phyloP scores from a whole-genome alignment of 2,329 filamentous ascomycete genomes.

The Elsinoe fawcettii region DNA sequence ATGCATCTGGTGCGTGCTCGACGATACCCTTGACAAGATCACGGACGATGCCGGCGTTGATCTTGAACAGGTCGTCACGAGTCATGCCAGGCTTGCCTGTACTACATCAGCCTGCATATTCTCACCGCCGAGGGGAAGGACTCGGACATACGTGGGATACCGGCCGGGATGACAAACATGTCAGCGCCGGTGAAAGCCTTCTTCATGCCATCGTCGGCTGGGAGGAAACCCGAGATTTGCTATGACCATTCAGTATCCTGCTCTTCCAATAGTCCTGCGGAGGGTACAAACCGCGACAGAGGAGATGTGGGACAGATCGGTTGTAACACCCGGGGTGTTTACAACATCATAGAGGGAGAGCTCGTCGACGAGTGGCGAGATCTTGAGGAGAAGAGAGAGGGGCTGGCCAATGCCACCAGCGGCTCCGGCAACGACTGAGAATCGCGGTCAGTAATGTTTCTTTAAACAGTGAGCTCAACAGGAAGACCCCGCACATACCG shows the following conservation, averaged over 20 bases:
- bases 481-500: constrained; percentile 15
- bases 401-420: constrained; percentile 98
- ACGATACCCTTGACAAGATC: constrained; percentile 83
- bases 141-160: constrained; percentile 71
- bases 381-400: constrained; percentile 92
- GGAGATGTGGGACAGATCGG: constrained; percentile 96
- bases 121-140: constrained; percentile 1
- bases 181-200: constrained; percentile 85
- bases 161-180: constrained; percentile 93
- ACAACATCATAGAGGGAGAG: constrained; percentile 98
- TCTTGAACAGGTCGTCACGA: constrained; percentile 98
- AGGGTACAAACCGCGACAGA: constrained; percentile 60
- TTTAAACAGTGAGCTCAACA: constrained; percentile 5
- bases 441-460: constrained; percentile 1
- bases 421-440: constrained; percentile 75
- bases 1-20: constrained; percentile 84
- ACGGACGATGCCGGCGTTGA: constrained; percentile 97
- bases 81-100: constrained; percentile 98
- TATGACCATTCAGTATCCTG: constrained; percentile 31
- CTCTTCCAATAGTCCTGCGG: constrained; percentile 11
- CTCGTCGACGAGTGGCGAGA: constrained; percentile 78
- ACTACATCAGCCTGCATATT: constrained; percentile 14
- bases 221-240: constrained; percentile 84
- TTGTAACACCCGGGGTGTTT: constrained; percentile 92
- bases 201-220: constrained; percentile 75